Evolutionary conservation across 176 grass and related monocot genomes (phyloP), one percentile per base, ranked within the genome.

Genomic region (Oryza officinalis): DNA sequence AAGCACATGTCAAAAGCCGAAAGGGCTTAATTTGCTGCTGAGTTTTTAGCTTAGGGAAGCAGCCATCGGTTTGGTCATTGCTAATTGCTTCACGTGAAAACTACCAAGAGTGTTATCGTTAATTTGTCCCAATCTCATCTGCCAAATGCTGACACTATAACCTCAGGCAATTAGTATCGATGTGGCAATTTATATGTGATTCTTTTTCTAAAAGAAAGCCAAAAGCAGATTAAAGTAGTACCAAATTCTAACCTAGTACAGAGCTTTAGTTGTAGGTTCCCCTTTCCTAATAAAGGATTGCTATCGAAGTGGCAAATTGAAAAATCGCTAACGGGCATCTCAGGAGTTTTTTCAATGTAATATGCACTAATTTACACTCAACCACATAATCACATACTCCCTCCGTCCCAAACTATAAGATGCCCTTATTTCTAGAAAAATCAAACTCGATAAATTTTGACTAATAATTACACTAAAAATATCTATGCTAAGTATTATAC

Each of bases 111-210:
- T 72, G 13, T 65, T 83, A 37, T 74, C 27, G 59, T 63, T 78
- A 46, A 57, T 60, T 77, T 77, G 74, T 85, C 83, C 17, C 65
- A 69, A 45, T 78, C 83, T 43, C 64, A 69, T 78, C 74, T 78
- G 60, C 74, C 49, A 63, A 59, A 71, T 71, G 65, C 20, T 71
- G 74, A 78, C 49, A 78, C 33, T 5, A 35, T 35, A 84, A 69
- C 73, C 45, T 45, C n/a, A 67, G 5, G 31, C 40, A 22, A 37
- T 68, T n/a, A 78, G 33, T 37, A 69, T 61, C 2, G 71, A 10
- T 43, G 20, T 75, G 71, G 44, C 32, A 59, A 65, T 33, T 45
- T 63, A 52, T 75, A 10, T 37, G 52, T n/a, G 17, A 61, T 31
- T 57, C 14, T 82, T 82, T 82, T 44, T 44, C 17, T 63, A 71